These are phyloP conservation scores for Phytophthora pini DNA, from an alignment of 352 stramenopile species.

Conservation along the genomic window DNA sequence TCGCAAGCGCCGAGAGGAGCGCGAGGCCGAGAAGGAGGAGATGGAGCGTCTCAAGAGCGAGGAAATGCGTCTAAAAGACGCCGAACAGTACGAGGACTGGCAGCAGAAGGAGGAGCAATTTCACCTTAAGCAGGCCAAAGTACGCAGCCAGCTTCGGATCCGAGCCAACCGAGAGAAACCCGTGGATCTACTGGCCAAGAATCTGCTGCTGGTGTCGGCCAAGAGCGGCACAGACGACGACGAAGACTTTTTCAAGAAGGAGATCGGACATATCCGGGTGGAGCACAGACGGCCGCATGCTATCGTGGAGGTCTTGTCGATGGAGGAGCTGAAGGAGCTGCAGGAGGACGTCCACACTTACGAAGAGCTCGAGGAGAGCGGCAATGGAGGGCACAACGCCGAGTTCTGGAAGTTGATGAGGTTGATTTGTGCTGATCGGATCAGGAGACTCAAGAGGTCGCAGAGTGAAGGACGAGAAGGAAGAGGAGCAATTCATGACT, in stretches of 20 bases:
- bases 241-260: slow-evolving; percentile 39
- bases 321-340: slow-evolving; percentile 86
- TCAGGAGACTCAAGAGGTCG: slow-evolving; percentile 57
- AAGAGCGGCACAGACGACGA: slow-evolving; percentile 58
- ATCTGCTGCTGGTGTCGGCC: slow-evolving; percentile 95
- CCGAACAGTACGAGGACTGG: slow-evolving; percentile 98
- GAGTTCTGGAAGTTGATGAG: slow-evolving; percentile 91
- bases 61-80: slow-evolving; percentile 95
- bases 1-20: slow-evolving; percentile 85
- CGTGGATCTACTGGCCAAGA: slow-evolving; percentile 98
- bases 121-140: slow-evolving; percentile 93
- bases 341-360: slow-evolving; percentile 91
- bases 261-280: slow-evolving; percentile 70
- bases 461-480: slow-evolving; percentile 78
- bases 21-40: slow-evolving; percentile 93
- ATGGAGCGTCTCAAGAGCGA: slow-evolving; percentile 96
- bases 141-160: slow-evolving; percentile 91
- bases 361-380: slow-evolving; percentile 86
- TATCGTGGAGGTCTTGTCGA: slow-evolving; percentile 81
- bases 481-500: slow-evolving; percentile 84
- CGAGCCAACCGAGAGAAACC: slow-evolving; percentile 94
- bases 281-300: slow-evolving; percentile 74
- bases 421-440: slow-evolving; percentile 81
- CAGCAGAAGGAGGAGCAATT: slow-evolving; percentile 98
- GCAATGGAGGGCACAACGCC: slow-evolving; percentile 55